phyloP scores from a whole-genome alignment of 108 stramenopile genomes.

The Schizochytrium sp. region DNA sequence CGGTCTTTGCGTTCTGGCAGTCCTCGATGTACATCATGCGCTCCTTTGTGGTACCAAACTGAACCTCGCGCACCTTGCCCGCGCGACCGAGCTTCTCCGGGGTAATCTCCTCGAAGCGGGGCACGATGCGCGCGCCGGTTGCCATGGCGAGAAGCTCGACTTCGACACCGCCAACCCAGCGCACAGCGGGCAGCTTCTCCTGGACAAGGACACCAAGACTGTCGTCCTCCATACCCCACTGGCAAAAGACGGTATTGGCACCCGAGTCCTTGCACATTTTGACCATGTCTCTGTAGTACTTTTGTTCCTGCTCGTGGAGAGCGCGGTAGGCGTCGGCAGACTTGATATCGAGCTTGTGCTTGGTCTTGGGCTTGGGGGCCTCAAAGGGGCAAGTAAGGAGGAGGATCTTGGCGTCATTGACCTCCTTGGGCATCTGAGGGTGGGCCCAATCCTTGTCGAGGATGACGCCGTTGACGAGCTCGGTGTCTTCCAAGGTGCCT shows the following conservation, averaged over 20 bases:
- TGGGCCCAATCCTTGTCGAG: conserved; percentile 96
- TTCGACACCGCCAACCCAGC: conserved; percentile 98
- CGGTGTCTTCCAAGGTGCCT: conserved; percentile 88
- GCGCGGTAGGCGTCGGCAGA: conserved; percentile 88
- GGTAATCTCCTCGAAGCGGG: conserved; percentile 83
- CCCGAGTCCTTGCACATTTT: conserved; percentile 92
- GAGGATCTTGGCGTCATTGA: conserved; percentile 86
- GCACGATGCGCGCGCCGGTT: conserved; percentile 96
- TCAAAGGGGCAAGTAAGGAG: conserved; percentile 97
- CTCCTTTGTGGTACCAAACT: conserved; percentile 92
- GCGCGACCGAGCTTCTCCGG: conserved; percentile 89
- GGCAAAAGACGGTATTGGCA: conserved; percentile 86
- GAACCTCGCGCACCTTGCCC: conserved; percentile 80
- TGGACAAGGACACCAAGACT: conserved; percentile 93
- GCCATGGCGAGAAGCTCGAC: conserved; percentile 99
- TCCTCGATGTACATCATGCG: conserved; percentile 82
- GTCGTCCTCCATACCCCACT: conserved; percentile 99
- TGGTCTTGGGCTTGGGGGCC: conserved; percentile 99
- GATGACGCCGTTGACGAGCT: conserved; percentile 90
- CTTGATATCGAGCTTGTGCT: conserved; percentile 97
- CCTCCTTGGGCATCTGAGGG: conserved; percentile 86
- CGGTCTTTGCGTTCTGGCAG: conserved; percentile 85
- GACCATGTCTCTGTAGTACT: conserved; percentile 94
- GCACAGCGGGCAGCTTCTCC: conserved; percentile 78
- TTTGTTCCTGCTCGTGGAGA: conserved; percentile 84